Conservation (phyloP, 2,329 filamentous ascomycete species). For the Beauveria bassiana region DNA sequence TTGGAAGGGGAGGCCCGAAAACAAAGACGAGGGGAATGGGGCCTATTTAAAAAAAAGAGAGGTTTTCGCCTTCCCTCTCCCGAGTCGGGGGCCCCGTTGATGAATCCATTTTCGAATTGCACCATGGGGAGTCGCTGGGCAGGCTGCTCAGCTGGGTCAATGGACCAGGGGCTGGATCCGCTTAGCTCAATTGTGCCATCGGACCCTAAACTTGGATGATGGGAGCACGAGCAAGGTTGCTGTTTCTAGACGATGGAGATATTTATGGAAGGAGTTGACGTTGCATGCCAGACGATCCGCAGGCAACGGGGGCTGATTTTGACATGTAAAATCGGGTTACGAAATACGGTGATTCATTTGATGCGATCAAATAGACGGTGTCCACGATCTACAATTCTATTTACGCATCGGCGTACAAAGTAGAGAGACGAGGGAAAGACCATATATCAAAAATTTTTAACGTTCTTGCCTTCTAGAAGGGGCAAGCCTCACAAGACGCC, state of each 20-base stretch:
- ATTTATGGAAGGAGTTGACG: not conserved
- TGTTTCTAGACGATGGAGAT: constrained; percentile 1
- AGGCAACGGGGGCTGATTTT: too few species aligned
- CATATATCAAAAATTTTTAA: not conserved
- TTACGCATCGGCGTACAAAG: too few species aligned
- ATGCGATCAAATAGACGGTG: too few species aligned
- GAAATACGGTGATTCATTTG: too few species aligned
- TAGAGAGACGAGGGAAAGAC: too few species aligned
- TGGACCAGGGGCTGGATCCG: constrained; percentile 1
- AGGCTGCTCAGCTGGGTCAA: not conserved
- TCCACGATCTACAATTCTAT: too few species aligned
- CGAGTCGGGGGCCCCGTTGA: not conserved
- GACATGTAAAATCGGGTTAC: too few species aligned
- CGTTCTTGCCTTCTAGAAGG: not conserved
- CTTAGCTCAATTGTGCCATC: constrained; percentile 11
- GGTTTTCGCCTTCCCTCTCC: not conserved
- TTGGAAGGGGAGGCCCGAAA: not conserved
- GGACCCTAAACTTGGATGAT: constrained; percentile 9
- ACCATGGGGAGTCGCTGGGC: not conserved
- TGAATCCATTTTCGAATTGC: constrained; percentile 4
- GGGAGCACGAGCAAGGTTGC: not conserved
- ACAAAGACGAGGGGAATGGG: too few species aligned
- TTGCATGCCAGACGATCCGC: too few species aligned
- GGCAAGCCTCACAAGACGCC: not conserved
- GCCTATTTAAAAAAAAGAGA: too few species aligned